A percentile compares a stretch with the other conserved stretches of the same genome.
Evolutionary conservation across 2,329 filamentous ascomycete genomes (phyloP).

Genomic region (Trichoderma sp.): DNA sequence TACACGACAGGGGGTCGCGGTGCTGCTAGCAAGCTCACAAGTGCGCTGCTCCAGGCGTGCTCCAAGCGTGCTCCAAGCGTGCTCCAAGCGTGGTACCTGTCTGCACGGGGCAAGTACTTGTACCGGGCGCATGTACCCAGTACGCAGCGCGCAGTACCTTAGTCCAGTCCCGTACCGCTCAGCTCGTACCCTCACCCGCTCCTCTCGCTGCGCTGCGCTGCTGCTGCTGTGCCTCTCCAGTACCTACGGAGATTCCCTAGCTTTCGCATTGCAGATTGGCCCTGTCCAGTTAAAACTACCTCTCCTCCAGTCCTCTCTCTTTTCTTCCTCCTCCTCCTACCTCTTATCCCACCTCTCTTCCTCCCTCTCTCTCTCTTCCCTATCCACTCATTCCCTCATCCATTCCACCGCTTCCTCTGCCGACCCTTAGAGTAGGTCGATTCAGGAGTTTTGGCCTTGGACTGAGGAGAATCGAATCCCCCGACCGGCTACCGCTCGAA

Average conservation of each 20-base stretch:
- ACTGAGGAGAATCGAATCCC: conserved; percentile 37
- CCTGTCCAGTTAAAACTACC: conserved; percentile 40
- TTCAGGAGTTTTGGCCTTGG: conserved; percentile 34
- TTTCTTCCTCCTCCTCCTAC: conserved; percentile 55
- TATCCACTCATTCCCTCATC: conserved; percentile 58
- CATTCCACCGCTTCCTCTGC: conserved; percentile 51
- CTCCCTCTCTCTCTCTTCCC: conserved; percentile 41
- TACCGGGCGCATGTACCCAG: neutral
- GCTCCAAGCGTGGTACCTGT: neutral
- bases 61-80: too few relatives aligned
- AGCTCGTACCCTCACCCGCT: conserved; percentile 19
- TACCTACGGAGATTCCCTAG: neutral
- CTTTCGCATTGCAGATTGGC: neutral
- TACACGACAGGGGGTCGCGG: neutral
- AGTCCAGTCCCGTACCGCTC: neutral
- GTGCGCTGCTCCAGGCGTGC: neutral
- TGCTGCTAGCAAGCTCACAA: neutral
- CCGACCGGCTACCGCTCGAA: conserved; percentile 30
- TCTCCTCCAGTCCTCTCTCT: conserved; percentile 59
- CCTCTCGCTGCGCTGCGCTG: neutral
- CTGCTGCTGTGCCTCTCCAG: neutral
- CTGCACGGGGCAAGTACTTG: neutral
- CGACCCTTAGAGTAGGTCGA: conserved; percentile 38
- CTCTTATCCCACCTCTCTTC: conserved; percentile 47
- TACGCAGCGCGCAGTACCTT: neutral